Evolutionary conservation across 768 basidiomycete species (phyloP).

Genomic region (Lentinula lateritia): DNA sequence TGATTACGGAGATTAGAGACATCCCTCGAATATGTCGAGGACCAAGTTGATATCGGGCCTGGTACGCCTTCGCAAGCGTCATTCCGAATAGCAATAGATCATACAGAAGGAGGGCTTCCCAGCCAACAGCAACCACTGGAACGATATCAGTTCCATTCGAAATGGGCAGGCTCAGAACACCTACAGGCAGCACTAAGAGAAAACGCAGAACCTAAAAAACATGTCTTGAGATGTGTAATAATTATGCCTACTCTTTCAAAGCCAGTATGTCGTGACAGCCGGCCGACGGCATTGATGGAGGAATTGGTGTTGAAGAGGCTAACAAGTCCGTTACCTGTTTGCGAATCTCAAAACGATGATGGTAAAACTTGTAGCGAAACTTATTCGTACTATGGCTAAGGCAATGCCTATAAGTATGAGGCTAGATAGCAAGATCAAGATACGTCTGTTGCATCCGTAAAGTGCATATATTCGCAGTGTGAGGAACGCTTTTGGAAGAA

Average conservation of each 20-base stretch:
- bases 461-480: conserved; percentile 6
- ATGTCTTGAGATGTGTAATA: neutral
- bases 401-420: neutral
- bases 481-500: neutral
- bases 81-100: neutral
- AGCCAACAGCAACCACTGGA: neutral
- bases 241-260: neutral
- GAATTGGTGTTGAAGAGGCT: neutral
- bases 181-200: conserved; percentile 2
- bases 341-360: neutral
- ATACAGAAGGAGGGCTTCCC: neutral
- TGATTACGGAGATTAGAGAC: neutral
- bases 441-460: neutral
- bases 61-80: neutral
- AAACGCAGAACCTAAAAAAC: neutral
- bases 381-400: neutral
- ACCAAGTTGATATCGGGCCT: neutral
- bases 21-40: neutral
- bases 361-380: neutral
- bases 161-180: neutral
- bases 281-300: neutral
- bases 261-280: neutral
- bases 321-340: neutral
- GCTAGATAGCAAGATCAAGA: neutral
- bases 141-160: neutral